A percentile compares a stretch with the other conserved stretches of the same genome.
Evolutionary conservation across 2,329 filamentous ascomycete species (phyloP).

Genomic region (Fusarium chuoi): DNA sequence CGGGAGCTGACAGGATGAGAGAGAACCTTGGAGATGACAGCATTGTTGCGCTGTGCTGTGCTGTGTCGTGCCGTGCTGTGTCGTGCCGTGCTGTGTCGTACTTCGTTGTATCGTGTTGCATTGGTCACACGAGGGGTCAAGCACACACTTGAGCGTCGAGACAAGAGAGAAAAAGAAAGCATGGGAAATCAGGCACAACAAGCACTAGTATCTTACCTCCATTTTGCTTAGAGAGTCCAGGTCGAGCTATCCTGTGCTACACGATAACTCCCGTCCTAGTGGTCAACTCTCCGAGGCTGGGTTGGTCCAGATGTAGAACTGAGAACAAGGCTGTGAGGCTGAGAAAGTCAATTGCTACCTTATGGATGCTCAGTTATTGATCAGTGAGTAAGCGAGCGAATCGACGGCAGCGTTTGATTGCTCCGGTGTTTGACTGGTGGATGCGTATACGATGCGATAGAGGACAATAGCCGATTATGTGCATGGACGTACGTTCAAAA

Average conservation of each 20-base stretch:
- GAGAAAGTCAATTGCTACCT: slow-evolving; percentile 12
- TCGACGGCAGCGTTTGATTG: slow-evolving; percentile 3
- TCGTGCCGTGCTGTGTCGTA: neutral
- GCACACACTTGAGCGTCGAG: slow-evolving; percentile 14
- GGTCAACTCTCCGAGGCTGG: slow-evolving; percentile 12
- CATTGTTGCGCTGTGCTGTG: neutral
- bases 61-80: neutral
- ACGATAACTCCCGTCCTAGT: slow-evolving; percentile 8
- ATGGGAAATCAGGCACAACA: neutral
- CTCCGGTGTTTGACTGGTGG: slow-evolving; percentile 1
- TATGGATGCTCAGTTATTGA: slow-evolving; percentile 8
- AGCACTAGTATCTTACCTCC: slow-evolving; percentile 34
- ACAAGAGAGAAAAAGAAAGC: neutral
- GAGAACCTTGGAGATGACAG: neutral
- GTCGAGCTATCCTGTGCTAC: neutral
- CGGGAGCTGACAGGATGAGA: slow-evolving; percentile 3
- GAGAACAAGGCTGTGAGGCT: slow-evolving; percentile 28
- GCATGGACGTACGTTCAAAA: neutral
- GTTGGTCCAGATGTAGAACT: neutral
- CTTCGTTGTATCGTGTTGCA: neutral
- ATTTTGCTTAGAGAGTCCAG: slow-evolving; percentile 10
- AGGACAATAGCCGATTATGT: neutral
- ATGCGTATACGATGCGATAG: neutral
- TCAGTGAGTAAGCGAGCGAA: neutral
- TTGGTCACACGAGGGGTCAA: slow-evolving; percentile 30